Percentiles rank a stretch among this genome's conserved stretches.
phyloP scores from a whole-genome alignment of 352 stramenopile genomes.

The Thalassiosira mediterranea region DNA sequence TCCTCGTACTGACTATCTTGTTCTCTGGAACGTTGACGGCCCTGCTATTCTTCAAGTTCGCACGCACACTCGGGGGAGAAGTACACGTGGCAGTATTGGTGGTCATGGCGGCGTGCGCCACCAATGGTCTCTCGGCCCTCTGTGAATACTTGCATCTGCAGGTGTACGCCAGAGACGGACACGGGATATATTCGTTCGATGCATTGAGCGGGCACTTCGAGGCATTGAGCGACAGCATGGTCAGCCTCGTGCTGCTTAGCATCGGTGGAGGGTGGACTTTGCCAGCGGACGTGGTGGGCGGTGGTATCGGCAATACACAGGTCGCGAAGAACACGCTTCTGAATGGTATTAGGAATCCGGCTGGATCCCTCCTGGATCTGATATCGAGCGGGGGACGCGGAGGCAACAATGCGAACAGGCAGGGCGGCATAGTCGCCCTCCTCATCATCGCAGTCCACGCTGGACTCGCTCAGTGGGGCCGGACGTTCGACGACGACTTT shows the following conservation, averaged over 20 bases:
- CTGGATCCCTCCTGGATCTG: slow-evolving; percentile 46
- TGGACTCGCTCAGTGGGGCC: slow-evolving; percentile 75
- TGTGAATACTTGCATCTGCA: slow-evolving; percentile 76
- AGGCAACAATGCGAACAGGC: slow-evolving; percentile 14
- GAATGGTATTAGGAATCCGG: slow-evolving; percentile 66
- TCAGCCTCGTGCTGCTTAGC: slow-evolving; percentile 69
- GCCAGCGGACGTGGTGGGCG: slow-evolving; percentile 64
- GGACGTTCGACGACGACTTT: slow-evolving; percentile 84
- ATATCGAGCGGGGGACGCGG: slow-evolving; percentile 29
- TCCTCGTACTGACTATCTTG: slow-evolving; percentile 51
- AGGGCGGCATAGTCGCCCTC: slow-evolving; percentile 51
- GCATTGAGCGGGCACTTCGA: slow-evolving; percentile 74
- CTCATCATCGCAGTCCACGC: slow-evolving; percentile 64
- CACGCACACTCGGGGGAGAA: slow-evolving; percentile 41
- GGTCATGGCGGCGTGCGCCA: slow-evolving; percentile 63
- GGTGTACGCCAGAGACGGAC: slow-evolving; percentile 66
- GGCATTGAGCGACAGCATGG: slow-evolving; percentile 76
- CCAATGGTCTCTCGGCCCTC: slow-evolving; percentile 59
- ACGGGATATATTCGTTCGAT: slow-evolving; percentile 75
- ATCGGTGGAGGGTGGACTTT: slow-evolving; percentile 83
- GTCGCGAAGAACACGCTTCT: slow-evolving; percentile 47
- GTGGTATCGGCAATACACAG: slow-evolving; percentile 17
- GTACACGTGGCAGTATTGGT: slow-evolving; percentile 78
- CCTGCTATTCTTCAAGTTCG: slow-evolving; percentile 49
- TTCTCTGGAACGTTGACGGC: slow-evolving; percentile 50